Base-by-base conservation (phyloP, 2,329 filamentous ascomycete species). In the Podosphaera leucotricha region DNA sequence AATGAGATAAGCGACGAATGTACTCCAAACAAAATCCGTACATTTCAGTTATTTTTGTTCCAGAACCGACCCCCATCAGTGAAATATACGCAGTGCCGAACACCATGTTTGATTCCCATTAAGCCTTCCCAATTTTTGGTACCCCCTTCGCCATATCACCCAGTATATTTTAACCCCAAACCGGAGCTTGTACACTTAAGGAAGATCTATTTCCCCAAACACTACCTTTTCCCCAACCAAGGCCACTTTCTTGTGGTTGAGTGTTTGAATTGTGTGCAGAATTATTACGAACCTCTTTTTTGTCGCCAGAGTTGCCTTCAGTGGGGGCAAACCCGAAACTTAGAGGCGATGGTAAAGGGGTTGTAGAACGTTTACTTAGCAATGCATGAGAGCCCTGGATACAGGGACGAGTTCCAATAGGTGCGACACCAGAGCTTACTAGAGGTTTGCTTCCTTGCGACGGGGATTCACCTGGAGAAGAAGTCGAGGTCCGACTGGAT, bases 321-420 rank as follows among this genome's bases (percentile, higher is more conserved):
- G 72, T 71, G 50, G 66, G 67, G 33, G 68, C 74, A 60, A 79
- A 82, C 20, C 79, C 77, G 49, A 77, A 78, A 59, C 78, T 78
- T 43, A 90, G 67, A 11, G 86, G 85, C n/a, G 85, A 92, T n/a
- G 85, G 77, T 24, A 93, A 70, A 44, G 87, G 86, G 2, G 86
- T 92, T 6, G 83, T 92, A 0, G 86, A 83, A 47, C 83, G 81
- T 46, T 60, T 59, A 61, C 70, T 80, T 52, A 82, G 60, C 8
- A 69, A 66, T 28, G 71, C 68, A 54, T 76, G 77, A 26, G 66
- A 58, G 20, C 66, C 48, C 71, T 68, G 36, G 64, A 59, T 71
- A 16, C 72, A 70, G 2, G 87, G 87, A 38, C 90, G 79, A 46
- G 87, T 94, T 50, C 90, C 90, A 53, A 95, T 95, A 16, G 90